Conservation (phyloP, 208 protist species). For the Lotmaria passim region DNA sequence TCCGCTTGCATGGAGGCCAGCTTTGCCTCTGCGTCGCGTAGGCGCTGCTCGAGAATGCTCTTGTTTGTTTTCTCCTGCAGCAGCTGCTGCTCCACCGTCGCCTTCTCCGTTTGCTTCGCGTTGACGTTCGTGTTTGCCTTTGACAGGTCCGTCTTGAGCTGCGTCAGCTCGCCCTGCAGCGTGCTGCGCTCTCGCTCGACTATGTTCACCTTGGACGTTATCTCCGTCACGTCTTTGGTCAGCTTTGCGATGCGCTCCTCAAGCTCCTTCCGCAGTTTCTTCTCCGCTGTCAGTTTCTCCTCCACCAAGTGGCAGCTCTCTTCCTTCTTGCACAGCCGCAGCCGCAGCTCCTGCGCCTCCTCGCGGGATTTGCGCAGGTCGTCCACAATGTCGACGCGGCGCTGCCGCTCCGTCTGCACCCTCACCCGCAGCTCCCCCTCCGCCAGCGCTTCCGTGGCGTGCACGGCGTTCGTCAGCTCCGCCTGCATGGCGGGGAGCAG, state of each 20-base stretch:
- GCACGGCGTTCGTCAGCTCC: constrained; percentile 21
- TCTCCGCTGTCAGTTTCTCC: constrained; percentile 39
- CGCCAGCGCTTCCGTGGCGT: constrained; percentile 2
- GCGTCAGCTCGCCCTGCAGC: constrained; percentile 54
- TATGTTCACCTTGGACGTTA: constrained; percentile 35
- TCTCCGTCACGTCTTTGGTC: constrained; percentile 56
- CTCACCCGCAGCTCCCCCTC: constrained; percentile 29
- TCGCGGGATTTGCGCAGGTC: constrained; percentile 49
- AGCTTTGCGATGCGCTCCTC: constrained; percentile 52
- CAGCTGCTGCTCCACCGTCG: constrained; percentile 50
- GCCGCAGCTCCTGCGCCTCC: constrained; percentile 79
- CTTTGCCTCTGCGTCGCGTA: constrained; percentile 59
- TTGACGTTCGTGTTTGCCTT: constrained; percentile 45
- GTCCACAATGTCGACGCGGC: constrained; percentile 32
- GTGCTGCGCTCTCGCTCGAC: constrained; percentile 45
- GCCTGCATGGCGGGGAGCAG: constrained; percentile 39
- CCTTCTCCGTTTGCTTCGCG: constrained; percentile 50
- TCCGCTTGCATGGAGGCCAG: constrained; percentile 57
- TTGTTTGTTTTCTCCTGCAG: constrained; percentile 50
- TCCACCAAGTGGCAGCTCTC: constrained; percentile 47
- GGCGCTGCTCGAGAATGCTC: constrained; percentile 61
- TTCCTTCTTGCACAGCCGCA: constrained; percentile 48
- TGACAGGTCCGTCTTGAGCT: constrained; percentile 45
- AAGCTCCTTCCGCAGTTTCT: constrained; percentile 45
- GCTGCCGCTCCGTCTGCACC: constrained; percentile 27